Base-by-base conservation (phyloP, 306 rosid genomes). In the Lathyrus aphaca region DNA sequence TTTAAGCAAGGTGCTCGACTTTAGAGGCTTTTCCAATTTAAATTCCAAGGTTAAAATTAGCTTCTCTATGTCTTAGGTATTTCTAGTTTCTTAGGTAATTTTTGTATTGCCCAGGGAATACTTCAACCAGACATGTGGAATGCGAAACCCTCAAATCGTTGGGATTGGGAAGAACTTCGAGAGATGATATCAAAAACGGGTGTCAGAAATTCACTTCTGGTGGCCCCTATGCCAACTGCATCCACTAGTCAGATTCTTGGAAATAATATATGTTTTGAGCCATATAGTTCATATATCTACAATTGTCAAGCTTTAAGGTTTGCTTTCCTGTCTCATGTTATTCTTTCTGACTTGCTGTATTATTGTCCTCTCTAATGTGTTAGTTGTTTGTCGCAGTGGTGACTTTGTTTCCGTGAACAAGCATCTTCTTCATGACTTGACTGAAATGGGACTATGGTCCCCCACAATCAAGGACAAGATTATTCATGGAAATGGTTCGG, bases 201-300 rank as follows among this genome's bases (percentile, higher is more conserved):
- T 68, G 83, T 84, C 48, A 86, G 98, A 44, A 92, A 92, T 80
- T 92, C 98, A 44, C 96, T 91, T 78, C 94, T 91, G 66, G 82
- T 89, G 6, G 95, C 95, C 48, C 97, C 96, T 15, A 91, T 87
- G 96, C 97, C 96, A 10, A 91, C 96, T 66, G 97, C 95, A 4
- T 91, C 96, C 14, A 89, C 96, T 30, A 89, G 97, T 76, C 97
- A 91, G 72, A 91, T 91, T 81, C 90, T 91, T 81, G 96, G 96
- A 76, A 89, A 91, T 77, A 91, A 89, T 4, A 92, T 87, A 71
- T 91, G 97, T 74, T 91, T 91, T 87, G 97, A 91, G 79, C 97
- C 97, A 1, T 91, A 89, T 75, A 89, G 94, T 74, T 91, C 96
- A 55, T 89, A 91, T 70, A 87, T 91, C 40, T 91, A 91, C 82